phyloP scores from a whole-genome alignment of 441 rosid genomes.

The Euphorbia corollata region DNA sequence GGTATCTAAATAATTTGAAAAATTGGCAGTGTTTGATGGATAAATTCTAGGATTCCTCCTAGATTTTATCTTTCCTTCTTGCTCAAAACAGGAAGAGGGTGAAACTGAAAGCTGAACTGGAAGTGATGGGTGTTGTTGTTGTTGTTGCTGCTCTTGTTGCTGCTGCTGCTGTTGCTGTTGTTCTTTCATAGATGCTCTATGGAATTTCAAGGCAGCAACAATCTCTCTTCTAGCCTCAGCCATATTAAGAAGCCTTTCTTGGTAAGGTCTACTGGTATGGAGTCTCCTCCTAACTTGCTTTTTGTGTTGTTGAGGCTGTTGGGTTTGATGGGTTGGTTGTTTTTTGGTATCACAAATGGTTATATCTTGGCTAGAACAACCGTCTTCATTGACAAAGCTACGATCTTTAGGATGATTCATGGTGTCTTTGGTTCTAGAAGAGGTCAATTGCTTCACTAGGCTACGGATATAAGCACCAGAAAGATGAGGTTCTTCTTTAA shows the following conservation, averaged over 20 bases:
- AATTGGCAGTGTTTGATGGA: constrained; percentile 32
- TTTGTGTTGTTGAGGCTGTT: constrained; percentile 56
- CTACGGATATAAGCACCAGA: constrained; percentile 75
- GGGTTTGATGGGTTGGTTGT: constrained; percentile 32
- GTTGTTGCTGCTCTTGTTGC: constrained; percentile 23
- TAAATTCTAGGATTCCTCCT: constrained; percentile 42
- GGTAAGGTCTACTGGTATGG: constrained; percentile 84
- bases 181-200: constrained; percentile 88
- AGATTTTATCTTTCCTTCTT: constrained; percentile 38
- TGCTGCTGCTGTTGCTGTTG: constrained; percentile 31
- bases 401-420: constrained; percentile 37
- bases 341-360: constrained; percentile 33
- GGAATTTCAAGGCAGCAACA: constrained; percentile 87
- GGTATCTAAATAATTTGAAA: constrained; percentile 26
- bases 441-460: constrained; percentile 69
- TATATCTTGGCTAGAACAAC: constrained; percentile 28
- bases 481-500: constrained; percentile 49
- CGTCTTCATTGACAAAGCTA: constrained; percentile 23
- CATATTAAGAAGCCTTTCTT: constrained; percentile 93
- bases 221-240: constrained; percentile 97
- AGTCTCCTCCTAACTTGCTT: constrained; percentile 94
- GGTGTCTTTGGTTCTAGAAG: constrained; percentile 49
- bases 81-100: constrained; percentile 32
- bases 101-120: constrained; percentile 21
- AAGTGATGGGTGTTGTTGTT: constrained; percentile 18